Evolutionary conservation across 2,329 filamentous ascomycete genomes (phyloP), one percentile per base, ranked within the genome.

Genomic region (Penicillium sp.): DNA sequence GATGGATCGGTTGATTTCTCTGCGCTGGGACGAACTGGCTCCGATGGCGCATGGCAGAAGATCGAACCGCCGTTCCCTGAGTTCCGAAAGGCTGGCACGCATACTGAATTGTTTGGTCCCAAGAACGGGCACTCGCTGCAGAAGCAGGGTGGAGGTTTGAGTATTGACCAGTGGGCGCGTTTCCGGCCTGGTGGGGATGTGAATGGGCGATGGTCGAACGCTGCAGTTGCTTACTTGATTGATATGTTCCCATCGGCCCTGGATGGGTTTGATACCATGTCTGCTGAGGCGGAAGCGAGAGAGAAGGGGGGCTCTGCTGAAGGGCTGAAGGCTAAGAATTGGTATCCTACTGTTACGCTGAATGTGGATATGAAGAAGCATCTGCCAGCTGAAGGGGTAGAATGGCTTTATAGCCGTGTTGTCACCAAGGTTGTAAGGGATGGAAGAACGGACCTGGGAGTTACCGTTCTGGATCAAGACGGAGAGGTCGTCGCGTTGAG

Each of bases 311-410:
- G 55, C 34, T 47, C 24, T 56, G 61, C 14, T 42, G 53, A 68
- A 47, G 64, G 69, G 38, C 46, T 64, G 40, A 67, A 66, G 36
- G 72, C 72, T 3, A 74, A 49, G 70, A 85, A 84, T 62, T 92
- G 88, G 89, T 91, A 90, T 68, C 89, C 89, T 0, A 95, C 90
- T 0, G 72, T 95, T 1, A 75, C 86, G 16, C 73, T 94, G 67
- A 91, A 89, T 67, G 65, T 95, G 21, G 90, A 95, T 58, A 77
- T 92, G 38, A 94, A 93, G 77, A 89, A 88, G 68, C 70, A 79
- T 6, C 69, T 95, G 42, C 88, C 89, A 0, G 73, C 75, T 4
- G 82, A 83, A 40, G 89, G 90, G 0, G 83, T 84, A 1, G 85
- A 90, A 68, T 94, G 88, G 86, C 67, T 95, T 49, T 87, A 87